Base-by-base conservation (phyloP, 164 flowering plant genomes). In the Tinospora cordifolia region DNA sequence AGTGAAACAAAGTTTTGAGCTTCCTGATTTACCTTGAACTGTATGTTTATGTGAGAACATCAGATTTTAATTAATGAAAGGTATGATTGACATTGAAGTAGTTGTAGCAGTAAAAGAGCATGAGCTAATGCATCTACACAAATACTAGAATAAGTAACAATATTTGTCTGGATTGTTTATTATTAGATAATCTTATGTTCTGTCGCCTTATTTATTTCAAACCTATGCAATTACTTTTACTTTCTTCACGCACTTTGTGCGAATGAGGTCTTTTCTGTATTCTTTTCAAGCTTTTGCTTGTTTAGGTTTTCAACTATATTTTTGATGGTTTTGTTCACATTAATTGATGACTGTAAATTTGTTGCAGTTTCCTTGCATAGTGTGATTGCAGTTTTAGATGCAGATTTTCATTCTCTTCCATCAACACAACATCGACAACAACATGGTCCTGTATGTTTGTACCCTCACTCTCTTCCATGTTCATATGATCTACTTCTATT, bases 361-460 rank as follows among this genome's bases (percentile, higher is more conserved):
- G 25, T 66, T 79, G 76, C 92, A 95, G 99, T 95, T 81, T 88
- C 93, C 0, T 69, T 92, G 74, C 92, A 90, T 77, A 90, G 93
- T 75, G 96, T 95, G 66, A 95, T 95, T 80, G 96, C 99, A 0
- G 96, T 95, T 39, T 71, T 95, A 85, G 99, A 95, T 85, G 96
- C 97, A 26, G 99, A 95, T 83, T 95, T 95, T 80, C 99, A 92
- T 81, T 90, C 97, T 69, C 93, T 95, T 69, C 94, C 98, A 74
- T 83, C 99, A 39, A 81, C 82, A 46, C 91, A 87, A 77, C 98
- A 92, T 79, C 81, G 98, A 68, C 96, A 88, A 78, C 97, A 88
- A 73, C 85, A 91, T 83, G 97, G 99, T 70, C 97, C 98, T 59
- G 99, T 95, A 90, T 80, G 94, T 88, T 73, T 59, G 60, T 67